Percentiles rank a stretch among this genome's conserved stretches.
phyloP scores from a whole-genome alignment of 768 basidiomycete genomes.

The Myochromella boudieri region DNA sequence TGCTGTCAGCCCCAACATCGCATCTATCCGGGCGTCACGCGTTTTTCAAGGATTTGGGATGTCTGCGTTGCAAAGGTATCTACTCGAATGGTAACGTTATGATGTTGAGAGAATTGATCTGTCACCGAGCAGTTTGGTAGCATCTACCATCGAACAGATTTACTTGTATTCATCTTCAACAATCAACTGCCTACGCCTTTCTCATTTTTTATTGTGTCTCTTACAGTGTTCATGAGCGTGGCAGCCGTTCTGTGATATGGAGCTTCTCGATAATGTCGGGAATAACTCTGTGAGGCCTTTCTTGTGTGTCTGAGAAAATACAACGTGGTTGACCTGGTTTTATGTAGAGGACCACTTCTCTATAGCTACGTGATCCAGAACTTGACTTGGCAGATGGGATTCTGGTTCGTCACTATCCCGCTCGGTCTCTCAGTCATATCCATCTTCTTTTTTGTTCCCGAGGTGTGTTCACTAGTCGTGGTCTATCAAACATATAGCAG shows the following conservation, averaged over 20 bases:
- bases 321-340: neutral
- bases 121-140: constrained; percentile 29
- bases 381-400: constrained; percentile 42
- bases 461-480: constrained; percentile 26
- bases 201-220: neutral
- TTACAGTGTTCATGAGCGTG: constrained; percentile 40
- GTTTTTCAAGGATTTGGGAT: constrained; percentile 48
- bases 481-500: too few species aligned
- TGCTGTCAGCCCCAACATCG: constrained; percentile 38
- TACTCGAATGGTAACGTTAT: too few species aligned
- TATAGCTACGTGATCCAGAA: constrained; percentile 47
- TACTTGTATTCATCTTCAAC: constrained; percentile 28
- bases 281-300: constrained; percentile 34
- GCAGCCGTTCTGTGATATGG: constrained; percentile 43
- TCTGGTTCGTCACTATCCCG: constrained; percentile 47
- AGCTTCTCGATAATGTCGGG: constrained; percentile 44
- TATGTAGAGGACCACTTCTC: constrained; percentile 36
- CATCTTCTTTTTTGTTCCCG: constrained; percentile 44
- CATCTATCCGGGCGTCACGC: constrained; percentile 40
- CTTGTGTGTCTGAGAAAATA: neutral
- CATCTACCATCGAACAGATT: constrained; percentile 43
- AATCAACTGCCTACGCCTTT: neutral
- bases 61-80: constrained; percentile 40
- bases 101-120: too few species aligned
- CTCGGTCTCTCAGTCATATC: constrained; percentile 35